Percentiles rank a stretch among this genome's conserved stretches.
Conservation (phyloP, 2,329 filamentous ascomycete species). For the Pseudocercospora fuligena region DNA sequence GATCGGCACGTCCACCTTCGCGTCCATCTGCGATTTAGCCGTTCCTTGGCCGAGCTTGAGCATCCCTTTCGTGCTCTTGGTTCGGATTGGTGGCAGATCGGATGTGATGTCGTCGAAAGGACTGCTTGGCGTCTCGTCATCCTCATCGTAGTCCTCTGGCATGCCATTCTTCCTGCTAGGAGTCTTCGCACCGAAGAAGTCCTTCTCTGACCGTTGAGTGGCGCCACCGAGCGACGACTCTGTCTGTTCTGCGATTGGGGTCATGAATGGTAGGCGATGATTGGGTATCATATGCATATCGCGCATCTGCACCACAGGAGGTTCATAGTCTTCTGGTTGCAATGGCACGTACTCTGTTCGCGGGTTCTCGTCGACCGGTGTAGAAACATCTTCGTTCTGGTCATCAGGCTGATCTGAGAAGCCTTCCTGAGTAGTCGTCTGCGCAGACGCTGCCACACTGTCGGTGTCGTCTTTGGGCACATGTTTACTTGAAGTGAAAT, state of each 20-base stretch:
- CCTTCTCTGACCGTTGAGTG: slow-evolving; percentile 60
- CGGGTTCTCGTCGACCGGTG: slow-evolving; percentile 51
- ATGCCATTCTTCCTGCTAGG: slow-evolving; percentile 66
- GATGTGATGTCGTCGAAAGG: slow-evolving; percentile 71
- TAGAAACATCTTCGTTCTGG: slow-evolving; percentile 47
- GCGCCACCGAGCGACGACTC: slow-evolving; percentile 80
- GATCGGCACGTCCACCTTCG: slow-evolving; percentile 29
- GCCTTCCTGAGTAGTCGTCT: slow-evolving; percentile 42
- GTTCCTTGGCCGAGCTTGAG: slow-evolving; percentile 41
- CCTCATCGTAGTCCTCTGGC: slow-evolving; percentile 48
- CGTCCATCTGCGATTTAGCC: slow-evolving; percentile 40
- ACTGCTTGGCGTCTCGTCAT: slow-evolving; percentile 65
- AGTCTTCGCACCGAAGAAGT: slow-evolving; percentile 71
- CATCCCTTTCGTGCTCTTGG: slow-evolving; percentile 53
- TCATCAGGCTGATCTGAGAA: slow-evolving; percentile 42
- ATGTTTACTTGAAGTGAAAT: slow-evolving; percentile 77
- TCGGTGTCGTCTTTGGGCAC: slow-evolving; percentile 57
- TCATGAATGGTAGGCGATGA: slow-evolving; percentile 96
- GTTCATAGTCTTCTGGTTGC: slow-evolving; percentile 83
- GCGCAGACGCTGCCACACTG: slow-evolving; percentile 38
- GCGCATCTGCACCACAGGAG: slow-evolving; percentile 74
- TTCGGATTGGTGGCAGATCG: slow-evolving; percentile 58
- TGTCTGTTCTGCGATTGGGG: slow-evolving; percentile 93
- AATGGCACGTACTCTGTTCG: slow-evolving; percentile 74
- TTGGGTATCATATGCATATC: slow-evolving; percentile 81